These are phyloP conservation scores for Alternaria arbusti DNA, from an alignment of 2,329 filamentous ascomycete species.

Conservation along the genomic window DNA sequence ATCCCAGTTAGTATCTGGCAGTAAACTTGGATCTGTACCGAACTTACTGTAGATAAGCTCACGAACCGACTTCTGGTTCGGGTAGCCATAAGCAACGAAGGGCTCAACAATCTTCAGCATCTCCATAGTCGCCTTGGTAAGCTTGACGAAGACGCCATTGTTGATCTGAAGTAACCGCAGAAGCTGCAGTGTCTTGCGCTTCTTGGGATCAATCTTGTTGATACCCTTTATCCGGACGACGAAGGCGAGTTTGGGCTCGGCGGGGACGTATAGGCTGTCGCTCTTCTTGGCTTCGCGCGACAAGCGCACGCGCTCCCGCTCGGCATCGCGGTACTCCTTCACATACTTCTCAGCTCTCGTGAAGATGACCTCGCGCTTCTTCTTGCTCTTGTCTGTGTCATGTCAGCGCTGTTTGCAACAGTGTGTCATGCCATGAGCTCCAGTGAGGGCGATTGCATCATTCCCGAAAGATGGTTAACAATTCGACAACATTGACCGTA, in stretches of 20 bases:
- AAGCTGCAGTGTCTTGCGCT: constrained; percentile 99
- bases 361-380: constrained; percentile 99
- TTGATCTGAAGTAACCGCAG: constrained; percentile 99
- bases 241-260: constrained; percentile 96
- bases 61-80: constrained; percentile 98
- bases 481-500: constrained; percentile 94
- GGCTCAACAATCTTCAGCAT: constrained; percentile 99
- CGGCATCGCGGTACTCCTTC: constrained; percentile 97
- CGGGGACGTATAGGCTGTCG: constrained; percentile 92
- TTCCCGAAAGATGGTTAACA: constrained; percentile 99
- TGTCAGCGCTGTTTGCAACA: constrained; percentile 41
- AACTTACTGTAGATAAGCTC: constrained; percentile 99
- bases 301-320: constrained; percentile 98
- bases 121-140: constrained; percentile 97
- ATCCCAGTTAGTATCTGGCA: constrained; percentile 10
- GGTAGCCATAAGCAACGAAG: constrained; percentile 99
- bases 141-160: constrained; percentile 97
- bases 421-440: constrained; percentile 23
- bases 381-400: constrained; percentile 82
- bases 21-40: constrained; percentile 64
- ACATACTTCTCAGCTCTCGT: constrained; percentile 99
- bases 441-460: constrained; percentile 62
- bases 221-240: constrained; percentile 99
- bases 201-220: constrained; percentile 99
- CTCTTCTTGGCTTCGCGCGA: constrained; percentile 86